Evolutionary conservation across 2,329 filamentous ascomycete species (phyloP).

Genomic region (Pseudopithomyces maydicus): DNA sequence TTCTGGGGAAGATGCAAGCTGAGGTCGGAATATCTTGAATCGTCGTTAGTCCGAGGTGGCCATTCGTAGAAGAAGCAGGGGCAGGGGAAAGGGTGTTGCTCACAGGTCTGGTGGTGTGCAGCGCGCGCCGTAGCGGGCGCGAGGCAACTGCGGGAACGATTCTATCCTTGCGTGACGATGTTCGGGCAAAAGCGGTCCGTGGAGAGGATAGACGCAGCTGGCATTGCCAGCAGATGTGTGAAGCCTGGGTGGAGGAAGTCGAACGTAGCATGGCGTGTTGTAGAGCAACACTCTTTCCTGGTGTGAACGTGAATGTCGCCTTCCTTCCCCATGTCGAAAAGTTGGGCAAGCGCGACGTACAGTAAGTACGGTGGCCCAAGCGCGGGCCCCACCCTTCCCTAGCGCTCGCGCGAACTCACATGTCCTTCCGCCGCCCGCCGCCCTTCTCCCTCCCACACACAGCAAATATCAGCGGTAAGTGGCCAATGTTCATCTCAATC

Average conservation of each 20-base stretch:
- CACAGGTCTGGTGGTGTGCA: conserved; percentile 30
- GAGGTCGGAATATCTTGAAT: conserved; percentile 20
- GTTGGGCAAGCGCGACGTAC: conserved; percentile 3
- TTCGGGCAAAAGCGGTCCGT: conserved; percentile 6
- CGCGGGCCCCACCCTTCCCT: conserved; percentile 12
- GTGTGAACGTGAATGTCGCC: not conserved
- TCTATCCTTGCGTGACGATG: conserved; percentile 1
- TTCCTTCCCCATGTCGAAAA: conserved; percentile 1
- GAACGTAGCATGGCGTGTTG: not conserved
- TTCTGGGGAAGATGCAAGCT: conserved; percentile 9
- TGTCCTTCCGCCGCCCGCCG: conserved; percentile 11
- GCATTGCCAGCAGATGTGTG: conserved; percentile 30
- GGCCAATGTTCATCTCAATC: not conserved
- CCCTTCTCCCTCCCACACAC: conserved; percentile 14
- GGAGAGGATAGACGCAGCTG: conserved; percentile 26
- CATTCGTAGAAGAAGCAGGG: not conserved
- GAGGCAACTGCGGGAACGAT: conserved; percentile 15
- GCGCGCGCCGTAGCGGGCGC: conserved; percentile 19
- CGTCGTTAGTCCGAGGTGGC: conserved; percentile 12
- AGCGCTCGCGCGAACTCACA: conserved; percentile 22
- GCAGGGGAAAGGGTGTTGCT: not conserved
- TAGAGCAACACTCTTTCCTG: no score
- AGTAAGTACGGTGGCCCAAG: conserved; percentile 15
- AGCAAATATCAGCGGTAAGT: conserved; percentile 23
- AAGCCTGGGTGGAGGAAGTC: conserved; percentile 9